phyloP scores from a whole-genome alignment of 169 alveolate species.

The Plasmodium gonderi region DNA sequence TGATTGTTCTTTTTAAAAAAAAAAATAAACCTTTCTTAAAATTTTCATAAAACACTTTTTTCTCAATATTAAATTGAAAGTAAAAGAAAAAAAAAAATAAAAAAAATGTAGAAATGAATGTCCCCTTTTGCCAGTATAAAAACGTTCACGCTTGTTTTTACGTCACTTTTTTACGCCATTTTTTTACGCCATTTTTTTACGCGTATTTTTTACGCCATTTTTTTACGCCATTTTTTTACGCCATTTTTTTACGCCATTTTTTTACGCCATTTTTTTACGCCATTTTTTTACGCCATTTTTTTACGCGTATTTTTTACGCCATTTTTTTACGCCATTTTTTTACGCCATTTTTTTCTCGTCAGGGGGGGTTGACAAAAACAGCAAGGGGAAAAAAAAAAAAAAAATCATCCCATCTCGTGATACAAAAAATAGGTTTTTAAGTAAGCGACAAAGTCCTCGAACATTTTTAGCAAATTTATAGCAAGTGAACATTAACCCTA shows the following conservation, averaged over 20 bases:
- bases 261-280: not conserved
- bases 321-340: not conserved
- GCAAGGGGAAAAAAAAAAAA: too few species aligned
- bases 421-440: too few species aligned
- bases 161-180: not conserved
- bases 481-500: too few species aligned
- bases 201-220: not conserved
- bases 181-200: not conserved
- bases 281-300: not conserved
- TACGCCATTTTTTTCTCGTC: not conserved
- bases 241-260: not conserved
- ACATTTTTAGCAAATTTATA: too few species aligned
- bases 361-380: too few species aligned
- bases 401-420: too few species aligned
- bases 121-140: constrained; percentile 66
- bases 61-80: too few species aligned
- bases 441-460: too few species aligned
- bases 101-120: not conserved
- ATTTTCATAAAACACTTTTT: too few species aligned
- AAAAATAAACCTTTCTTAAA: too few species aligned
- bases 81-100: not conserved
- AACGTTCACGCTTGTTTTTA: too few species aligned
- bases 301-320: not conserved
- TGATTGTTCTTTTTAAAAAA: too few species aligned
- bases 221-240: not conserved